These are phyloP conservation scores for Cairneyella variabilis DNA, from an alignment of 495 filamentous ascomycete genomes.

Conservation along the genomic window DNA sequence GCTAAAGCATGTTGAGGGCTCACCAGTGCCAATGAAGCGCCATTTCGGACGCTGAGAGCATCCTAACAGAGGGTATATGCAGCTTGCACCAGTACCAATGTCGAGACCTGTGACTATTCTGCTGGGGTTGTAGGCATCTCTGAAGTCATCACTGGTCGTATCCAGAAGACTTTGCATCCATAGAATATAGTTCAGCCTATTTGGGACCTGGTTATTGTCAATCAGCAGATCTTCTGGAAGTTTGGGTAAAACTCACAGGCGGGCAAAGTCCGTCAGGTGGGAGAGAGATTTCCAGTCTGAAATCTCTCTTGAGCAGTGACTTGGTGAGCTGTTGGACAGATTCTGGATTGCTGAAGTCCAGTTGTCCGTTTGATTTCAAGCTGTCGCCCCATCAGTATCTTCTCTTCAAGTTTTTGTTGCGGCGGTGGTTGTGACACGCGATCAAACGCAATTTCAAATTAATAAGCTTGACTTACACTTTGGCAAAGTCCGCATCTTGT, in stretches of 20 bases:
- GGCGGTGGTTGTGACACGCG: too few relatives aligned
- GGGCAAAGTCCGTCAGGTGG: constrained; percentile 82
- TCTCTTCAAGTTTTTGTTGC: too few relatives aligned
- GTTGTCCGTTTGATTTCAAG: constrained; percentile 56
- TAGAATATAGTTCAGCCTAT: constrained; percentile 82
- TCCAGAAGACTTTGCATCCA: constrained; percentile 89
- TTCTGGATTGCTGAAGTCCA: constrained; percentile 80
- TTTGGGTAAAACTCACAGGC: constrained; percentile 54
- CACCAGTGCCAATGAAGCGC: constrained; percentile 70
- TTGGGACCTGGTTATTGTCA: constrained; percentile 56
- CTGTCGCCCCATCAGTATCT: constrained; percentile 19
- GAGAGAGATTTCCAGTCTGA: constrained; percentile 64
- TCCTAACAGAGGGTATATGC: constrained; percentile 87
- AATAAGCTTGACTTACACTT: constrained; percentile 30
- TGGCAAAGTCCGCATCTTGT: constrained; percentile 55
- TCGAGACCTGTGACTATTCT: constrained; percentile 71
- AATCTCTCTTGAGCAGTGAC: constrained; percentile 71
- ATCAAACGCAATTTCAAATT: neutral
- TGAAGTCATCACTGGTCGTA: constrained; percentile 52
- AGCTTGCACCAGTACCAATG: constrained; percentile 86
- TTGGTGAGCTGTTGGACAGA: constrained; percentile 80
- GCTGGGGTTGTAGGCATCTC: constrained; percentile 51
- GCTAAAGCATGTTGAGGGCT: constrained; percentile 19
- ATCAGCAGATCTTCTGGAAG: neutral
- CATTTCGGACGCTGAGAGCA: constrained; percentile 62